Evolutionary conservation across 2,329 filamentous ascomycete genomes (phyloP), one percentile per base, ranked within the genome.

Genomic region (Colletotrichum australisinense): DNA sequence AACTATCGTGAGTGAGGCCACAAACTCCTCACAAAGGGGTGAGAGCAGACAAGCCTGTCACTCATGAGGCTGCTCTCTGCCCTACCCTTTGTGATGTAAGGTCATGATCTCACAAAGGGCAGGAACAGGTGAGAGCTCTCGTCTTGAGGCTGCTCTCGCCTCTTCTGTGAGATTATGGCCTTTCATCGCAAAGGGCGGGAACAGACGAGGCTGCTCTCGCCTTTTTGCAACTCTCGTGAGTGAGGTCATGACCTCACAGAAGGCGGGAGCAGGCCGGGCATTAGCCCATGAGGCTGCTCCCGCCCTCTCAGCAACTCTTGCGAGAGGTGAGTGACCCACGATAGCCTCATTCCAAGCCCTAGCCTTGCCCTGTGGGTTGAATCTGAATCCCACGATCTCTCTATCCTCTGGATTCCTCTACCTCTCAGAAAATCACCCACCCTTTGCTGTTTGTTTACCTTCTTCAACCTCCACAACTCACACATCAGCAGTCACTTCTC

Each of bases 361-460:
- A 69, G 66, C 24, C n/a, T 55, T 63, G 66, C 58, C 66, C 63
- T 57, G 52, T 46, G 12, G 19, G 5, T 57, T 24, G 24, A 56
- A 35, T 55, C 24, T 42, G 16, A 19, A 28, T 24, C 53, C 53
- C 59, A 69, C 59, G 53, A 53, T 69, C 42, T 16, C 28, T 35
- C 57, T 16, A 35, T 38, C 19, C 30, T 64, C 14, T 19, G 49
- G n/a, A 14, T 53, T 12, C 32, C 35, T n/a, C 46, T 26, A 30
- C 35, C 28, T 69, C 53, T 28, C 38, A 19, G 42, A 42, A 49
- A 52, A 46, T 19, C 63, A 26, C 1, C 12, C 49, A 62, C n/a
- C 52, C 7, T 49, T 35, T 49, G 19, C 30, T 46, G 42, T 32
- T 32, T 32, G 49, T 24, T 63, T 63, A 14, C 46, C 32, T 63